Conservation (phyloP, 2,329 filamentous ascomycete genomes). For the Colletotrichum aenigma region DNA sequence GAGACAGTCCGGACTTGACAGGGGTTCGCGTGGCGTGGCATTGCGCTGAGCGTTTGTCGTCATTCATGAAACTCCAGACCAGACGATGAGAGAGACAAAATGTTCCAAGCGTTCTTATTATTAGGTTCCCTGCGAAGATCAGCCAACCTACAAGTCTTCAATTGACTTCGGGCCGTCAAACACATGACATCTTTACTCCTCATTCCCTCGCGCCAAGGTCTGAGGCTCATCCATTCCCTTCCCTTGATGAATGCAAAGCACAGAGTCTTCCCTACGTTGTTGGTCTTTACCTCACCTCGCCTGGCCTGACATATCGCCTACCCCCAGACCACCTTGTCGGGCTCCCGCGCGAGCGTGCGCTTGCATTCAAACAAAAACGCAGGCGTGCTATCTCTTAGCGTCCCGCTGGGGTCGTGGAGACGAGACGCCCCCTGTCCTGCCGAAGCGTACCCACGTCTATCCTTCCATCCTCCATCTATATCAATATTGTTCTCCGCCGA, state of each 20-base stretch:
- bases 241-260: not conserved
- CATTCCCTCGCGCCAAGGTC: not conserved
- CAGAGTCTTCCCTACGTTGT: not conserved
- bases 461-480: not conserved
- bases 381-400: not conserved
- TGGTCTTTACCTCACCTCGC: not conserved
- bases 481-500: not conserved
- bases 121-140: not conserved
- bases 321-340: not conserved
- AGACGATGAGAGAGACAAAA: not conserved
- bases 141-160: not conserved
- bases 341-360: not conserved
- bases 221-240: not conserved
- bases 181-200: not conserved
- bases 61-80: slow-evolving; percentile 5
- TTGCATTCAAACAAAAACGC: not conserved
- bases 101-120: not conserved
- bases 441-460: not conserved
- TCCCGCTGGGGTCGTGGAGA: not conserved
- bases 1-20: not conserved
- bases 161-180: not conserved
- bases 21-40: not conserved
- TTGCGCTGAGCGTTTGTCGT: not conserved
- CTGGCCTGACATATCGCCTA: not conserved
- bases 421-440: not conserved